A percentile compares a stretch with the other conserved stretches of the same genome.
Evolutionary conservation across 1,139 yeast species (phyloP).

Genomic region (Sugiyamaella paludigena): DNA sequence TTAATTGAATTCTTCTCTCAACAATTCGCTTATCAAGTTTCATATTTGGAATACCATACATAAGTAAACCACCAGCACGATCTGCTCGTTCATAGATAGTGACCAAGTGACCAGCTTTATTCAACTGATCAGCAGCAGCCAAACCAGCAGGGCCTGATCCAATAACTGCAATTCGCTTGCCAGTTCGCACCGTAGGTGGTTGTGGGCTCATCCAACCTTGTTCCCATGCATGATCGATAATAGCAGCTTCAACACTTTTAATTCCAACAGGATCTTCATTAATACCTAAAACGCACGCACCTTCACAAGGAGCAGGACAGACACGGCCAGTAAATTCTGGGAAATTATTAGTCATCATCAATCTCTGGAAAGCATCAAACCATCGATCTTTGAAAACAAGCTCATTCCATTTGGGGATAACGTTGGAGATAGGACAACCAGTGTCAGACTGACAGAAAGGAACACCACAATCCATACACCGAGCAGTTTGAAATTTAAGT

Average conservation of each 20-base stretch:
- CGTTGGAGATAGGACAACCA: conserved; percentile 96
- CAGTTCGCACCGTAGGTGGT: conserved; percentile 79
- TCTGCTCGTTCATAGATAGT: conserved; percentile 92
- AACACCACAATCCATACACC: conserved; percentile 99
- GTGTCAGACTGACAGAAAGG: conserved; percentile 98
- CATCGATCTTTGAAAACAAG: conserved; percentile 93
- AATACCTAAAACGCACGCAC: conserved; percentile 95
- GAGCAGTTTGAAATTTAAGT: conserved; percentile 88
- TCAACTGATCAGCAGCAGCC: conserved; percentile 94
- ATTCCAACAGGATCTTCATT: conserved; percentile 95
- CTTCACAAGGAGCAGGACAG: conserved; percentile 99
- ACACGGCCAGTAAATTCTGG: conserved; percentile 98
- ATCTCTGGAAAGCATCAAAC: conserved; percentile 89
- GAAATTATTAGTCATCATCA: conserved; percentile 95
- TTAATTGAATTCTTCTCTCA: conserved; percentile 85
- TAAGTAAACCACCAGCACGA: conserved; percentile 93
- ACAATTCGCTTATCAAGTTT: conserved; percentile 91
- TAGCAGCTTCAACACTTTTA: conserved; percentile 93
- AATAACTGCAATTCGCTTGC: conserved; percentile 77
- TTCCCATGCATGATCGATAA: conserved; percentile 92
- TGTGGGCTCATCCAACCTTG: conserved; percentile 93
- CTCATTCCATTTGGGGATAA: conserved; percentile 98
- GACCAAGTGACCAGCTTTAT: conserved; percentile 90
- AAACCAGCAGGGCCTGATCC: conserved; percentile 98
- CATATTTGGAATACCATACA: conserved; percentile 99